phyloP scores from a whole-genome alignment of 2,329 filamentous ascomycete genomes.

The Chalaropsis ovoidea region DNA sequence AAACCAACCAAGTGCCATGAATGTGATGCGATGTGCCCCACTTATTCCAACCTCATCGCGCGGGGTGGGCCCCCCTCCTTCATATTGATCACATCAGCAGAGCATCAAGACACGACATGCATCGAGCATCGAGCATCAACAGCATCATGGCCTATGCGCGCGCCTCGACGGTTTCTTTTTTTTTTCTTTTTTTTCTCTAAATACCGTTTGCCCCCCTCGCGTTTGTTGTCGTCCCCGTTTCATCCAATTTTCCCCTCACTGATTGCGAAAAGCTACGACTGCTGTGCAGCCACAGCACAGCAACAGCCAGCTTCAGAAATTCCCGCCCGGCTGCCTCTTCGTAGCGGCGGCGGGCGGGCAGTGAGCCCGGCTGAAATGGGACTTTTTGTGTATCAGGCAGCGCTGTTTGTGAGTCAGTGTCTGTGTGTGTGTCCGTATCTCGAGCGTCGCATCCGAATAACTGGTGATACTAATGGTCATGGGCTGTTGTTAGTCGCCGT shows the following conservation, averaged over 20 bases:
- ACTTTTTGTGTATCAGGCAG: background rate
- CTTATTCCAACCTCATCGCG: slow-evolving; percentile 2
- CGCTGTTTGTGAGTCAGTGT: background rate
- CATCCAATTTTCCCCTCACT: slow-evolving; percentile 4
- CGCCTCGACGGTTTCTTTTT: too few relatives aligned
- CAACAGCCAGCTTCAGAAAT: background rate
- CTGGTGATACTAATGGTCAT: too few relatives aligned
- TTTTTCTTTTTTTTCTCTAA: background rate
- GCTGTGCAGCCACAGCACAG: background rate
- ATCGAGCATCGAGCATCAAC: too few relatives aligned
- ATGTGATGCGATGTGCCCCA: background rate
- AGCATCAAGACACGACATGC: too few relatives aligned
- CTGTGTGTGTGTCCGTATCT: background rate
- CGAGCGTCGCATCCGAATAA: too few relatives aligned
- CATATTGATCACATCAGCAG: too few relatives aligned
- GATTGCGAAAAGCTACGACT: background rate
- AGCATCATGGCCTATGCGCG: too few relatives aligned
- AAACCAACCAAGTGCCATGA: background rate
- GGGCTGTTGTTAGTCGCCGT: background rate
- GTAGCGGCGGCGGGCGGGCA: background rate
- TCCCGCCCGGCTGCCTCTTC: background rate
- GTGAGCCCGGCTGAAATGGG: background rate
- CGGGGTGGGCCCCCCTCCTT: too few relatives aligned
- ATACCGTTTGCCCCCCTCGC: background rate
- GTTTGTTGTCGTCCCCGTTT: background rate